Evolutionary conservation across 345 rosid genomes (phyloP), one percentile per base, ranked within the genome.

Genomic region (Pistacia vera): DNA sequence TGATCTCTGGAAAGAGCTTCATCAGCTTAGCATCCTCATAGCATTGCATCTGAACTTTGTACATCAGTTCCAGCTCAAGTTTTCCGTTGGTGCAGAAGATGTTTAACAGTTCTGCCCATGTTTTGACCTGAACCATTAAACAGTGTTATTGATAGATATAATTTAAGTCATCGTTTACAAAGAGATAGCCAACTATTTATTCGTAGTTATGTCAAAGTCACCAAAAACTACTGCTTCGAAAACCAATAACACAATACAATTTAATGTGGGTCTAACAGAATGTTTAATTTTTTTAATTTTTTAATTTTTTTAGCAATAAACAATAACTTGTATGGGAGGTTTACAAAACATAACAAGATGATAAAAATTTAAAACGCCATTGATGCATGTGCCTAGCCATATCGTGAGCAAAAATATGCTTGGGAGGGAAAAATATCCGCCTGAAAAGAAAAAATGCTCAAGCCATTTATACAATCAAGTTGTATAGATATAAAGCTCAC

Each of bases 41-140:
- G 82, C 97, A 97, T 77, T 97, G 99, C 96, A 93, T 88, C 85
- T 97, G 99, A 62, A 94, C 96, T 80, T 97, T 94, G 85, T 97
- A 97, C 76, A 94, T 77, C 44, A 97, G 94, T 76, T 97, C 99
- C 81, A 97, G 88, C 92, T 94, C 93, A 66, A 94, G 92, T 81
- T 90, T 97, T 52, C 93, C 96, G 60, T 77, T 92, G 78, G 89
- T 91, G 79, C 99, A 97, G 85, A 94, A 89, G 3, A 90, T 74
- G 81, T 91, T 88, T 65, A 97, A 80, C 73, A 97, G 90, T 33
- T 83, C 56, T 25, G 98, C 97, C 98, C 98, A 97, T 68, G 93
- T 83, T 85, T 92, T 97, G 71, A 94, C 99, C 99, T 97, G 83
- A 70, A 71, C 41, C 55, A 48, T 3, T n/a, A 77, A 13, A 30